phyloP scores from a whole-genome alignment of 1,139 yeast species.

The Blastobotrys persicus region DNA sequence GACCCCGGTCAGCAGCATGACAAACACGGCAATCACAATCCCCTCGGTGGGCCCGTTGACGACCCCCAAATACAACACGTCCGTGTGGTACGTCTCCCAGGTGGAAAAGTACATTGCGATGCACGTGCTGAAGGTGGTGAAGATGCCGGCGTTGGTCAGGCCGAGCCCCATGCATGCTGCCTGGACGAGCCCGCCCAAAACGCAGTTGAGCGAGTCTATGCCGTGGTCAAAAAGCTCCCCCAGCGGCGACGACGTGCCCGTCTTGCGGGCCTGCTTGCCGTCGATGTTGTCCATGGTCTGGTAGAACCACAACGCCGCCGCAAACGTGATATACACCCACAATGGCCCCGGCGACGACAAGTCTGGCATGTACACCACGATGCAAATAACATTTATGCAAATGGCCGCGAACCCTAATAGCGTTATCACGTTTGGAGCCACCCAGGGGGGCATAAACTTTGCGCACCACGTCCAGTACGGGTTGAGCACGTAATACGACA shows the following conservation, averaged over 20 bases:
- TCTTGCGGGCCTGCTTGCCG: constrained; percentile 76
- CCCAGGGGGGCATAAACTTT: constrained; percentile 61
- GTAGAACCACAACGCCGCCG: constrained; percentile 68
- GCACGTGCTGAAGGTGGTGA: constrained; percentile 62
- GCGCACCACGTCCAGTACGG: constrained; percentile 73
- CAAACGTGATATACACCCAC: constrained; percentile 67
- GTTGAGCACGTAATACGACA: constrained; percentile 62
- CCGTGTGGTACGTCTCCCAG: constrained; percentile 81
- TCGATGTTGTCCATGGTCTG: constrained; percentile 85
- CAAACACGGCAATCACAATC: constrained; percentile 53
- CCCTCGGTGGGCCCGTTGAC: constrained; percentile 85
- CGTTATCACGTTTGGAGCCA: constrained; percentile 79
- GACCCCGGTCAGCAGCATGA: constrained; percentile 57
- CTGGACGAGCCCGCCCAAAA: constrained; percentile 42
- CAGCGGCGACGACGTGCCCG: constrained; percentile 74
- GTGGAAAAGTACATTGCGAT: constrained; percentile 71
- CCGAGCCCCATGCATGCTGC: constrained; percentile 44
- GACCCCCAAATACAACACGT: constrained; percentile 62
- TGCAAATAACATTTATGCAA: constrained; percentile 50
- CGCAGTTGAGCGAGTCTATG: constrained; percentile 69
- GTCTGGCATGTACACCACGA: constrained; percentile 60
- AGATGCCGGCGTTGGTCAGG: constrained; percentile 39
- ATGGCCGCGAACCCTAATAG: constrained; percentile 63
- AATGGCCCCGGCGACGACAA: constrained; percentile 53
- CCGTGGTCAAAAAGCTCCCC: constrained; percentile 84